phyloP scores from a whole-genome alignment of 2,329 filamentous ascomycete genomes.

The Claviceps humidiphila region DNA sequence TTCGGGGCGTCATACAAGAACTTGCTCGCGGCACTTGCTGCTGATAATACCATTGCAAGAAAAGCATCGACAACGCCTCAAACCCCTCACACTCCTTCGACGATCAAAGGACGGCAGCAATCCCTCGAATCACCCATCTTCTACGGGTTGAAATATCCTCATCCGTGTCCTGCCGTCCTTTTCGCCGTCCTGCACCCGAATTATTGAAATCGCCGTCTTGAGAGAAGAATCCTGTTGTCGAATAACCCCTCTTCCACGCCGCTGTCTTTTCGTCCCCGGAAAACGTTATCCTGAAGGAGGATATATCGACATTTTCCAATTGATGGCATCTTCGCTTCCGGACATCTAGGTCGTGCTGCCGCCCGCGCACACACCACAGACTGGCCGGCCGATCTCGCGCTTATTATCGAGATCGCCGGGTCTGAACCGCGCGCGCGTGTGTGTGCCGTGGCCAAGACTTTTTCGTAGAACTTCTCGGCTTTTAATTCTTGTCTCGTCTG shows the following conservation, averaged over 20 bases:
- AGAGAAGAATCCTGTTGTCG: not conserved
- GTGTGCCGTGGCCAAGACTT: slow-evolving; percentile 5
- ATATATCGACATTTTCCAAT: slow-evolving; percentile 2
- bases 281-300: not conserved
- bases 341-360: slow-evolving; percentile 8
- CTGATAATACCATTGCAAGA: not conserved
- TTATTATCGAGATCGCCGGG: slow-evolving; percentile 7
- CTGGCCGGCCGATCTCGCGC: slow-evolving; percentile 6
- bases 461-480: not conserved
- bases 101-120: not conserved
- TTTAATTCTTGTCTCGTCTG: not conserved
- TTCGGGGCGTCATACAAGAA: not conserved
- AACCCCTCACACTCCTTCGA: not conserved
- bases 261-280: not conserved
- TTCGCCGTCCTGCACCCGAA: not conserved
- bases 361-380: slow-evolving; percentile 9
- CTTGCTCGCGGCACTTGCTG: not conserved
- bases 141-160: too few relatives aligned
- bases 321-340: slow-evolving; percentile 6
- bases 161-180: too few relatives aligned
- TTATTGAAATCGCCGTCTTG: not conserved
- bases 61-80: not conserved
- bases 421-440: slow-evolving; percentile 7
- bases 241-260: not conserved
- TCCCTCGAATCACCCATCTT: not conserved